Evolutionary conservation across 768 basidiomycete species (phyloP).

Genomic region (Saitozyma sp.): DNA sequence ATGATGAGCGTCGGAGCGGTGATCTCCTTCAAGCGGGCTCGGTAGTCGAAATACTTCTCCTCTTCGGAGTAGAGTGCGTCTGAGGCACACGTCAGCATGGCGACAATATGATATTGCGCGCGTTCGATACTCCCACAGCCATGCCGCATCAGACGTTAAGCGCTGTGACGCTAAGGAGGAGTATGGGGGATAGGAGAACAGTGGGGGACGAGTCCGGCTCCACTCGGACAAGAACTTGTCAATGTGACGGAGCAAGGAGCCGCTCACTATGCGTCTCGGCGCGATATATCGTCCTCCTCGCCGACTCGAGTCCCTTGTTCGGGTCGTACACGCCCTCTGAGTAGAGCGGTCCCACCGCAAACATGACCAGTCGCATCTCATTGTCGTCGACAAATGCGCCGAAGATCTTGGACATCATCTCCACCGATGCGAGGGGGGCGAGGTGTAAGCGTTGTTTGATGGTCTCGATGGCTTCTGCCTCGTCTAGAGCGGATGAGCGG

Average conservation of each 20-base stretch:
- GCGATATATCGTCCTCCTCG: conserved; percentile 15
- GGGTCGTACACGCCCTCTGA: conserved; percentile 21
- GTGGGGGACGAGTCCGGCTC: too few species aligned
- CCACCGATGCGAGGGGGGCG: conserved; percentile 21
- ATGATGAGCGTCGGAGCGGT: conserved; percentile 23
- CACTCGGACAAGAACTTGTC: too few species aligned
- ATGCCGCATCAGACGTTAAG: too few species aligned
- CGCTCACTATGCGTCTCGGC: conserved; percentile 9
- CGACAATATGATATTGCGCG: too few species aligned
- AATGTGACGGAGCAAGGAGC: too few species aligned
- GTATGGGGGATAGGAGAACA: too few species aligned
- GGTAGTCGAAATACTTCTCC: too few species aligned
- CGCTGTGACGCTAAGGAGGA: too few species aligned
- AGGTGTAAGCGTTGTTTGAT: conserved; percentile 12
- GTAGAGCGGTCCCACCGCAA: conserved; percentile 26
- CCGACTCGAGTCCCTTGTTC: conserved; percentile 16
- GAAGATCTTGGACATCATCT: conserved; percentile 25
- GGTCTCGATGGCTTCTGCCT: conserved; percentile 24
- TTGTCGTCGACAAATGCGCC: conserved; percentile 21
- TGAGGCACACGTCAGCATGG: too few species aligned
- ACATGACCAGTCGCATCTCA: conserved; percentile 28
- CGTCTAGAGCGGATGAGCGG: conserved; percentile 10
- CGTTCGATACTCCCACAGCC: too few species aligned
- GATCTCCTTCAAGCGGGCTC: too few species aligned
- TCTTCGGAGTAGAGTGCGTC: too few species aligned